Evolutionary conservation across 176 grass and related monocot genomes (phyloP).

Genomic region (Phoenix roebelenii): DNA sequence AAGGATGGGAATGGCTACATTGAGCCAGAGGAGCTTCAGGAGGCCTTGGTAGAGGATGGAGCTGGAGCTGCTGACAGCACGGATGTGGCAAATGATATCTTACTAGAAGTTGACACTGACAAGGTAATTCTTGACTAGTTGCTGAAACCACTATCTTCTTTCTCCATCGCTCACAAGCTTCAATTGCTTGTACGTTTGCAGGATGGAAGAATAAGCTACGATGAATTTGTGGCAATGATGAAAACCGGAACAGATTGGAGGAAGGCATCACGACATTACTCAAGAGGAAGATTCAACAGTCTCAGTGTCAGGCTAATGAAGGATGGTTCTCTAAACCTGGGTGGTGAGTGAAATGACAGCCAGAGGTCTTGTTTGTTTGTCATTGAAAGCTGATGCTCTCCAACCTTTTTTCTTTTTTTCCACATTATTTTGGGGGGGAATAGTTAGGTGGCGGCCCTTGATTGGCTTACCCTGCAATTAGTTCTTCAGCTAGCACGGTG

Average conservation of each 20-base stretch:
- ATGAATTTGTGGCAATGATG: slow-evolving; percentile 2
- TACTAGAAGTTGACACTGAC: slow-evolving; percentile 4
- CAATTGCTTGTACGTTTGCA: neutral
- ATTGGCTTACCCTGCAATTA: slow-evolving; percentile 35
- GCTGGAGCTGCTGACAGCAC: neutral
- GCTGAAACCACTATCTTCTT: neutral
- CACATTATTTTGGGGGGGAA: slow-evolving; percentile 49
- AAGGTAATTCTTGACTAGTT: neutral
- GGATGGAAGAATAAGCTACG: slow-evolving; percentile 2
- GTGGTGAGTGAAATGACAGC: neutral
- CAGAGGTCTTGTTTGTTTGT: slow-evolving; percentile 18
- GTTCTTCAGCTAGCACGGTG: slow-evolving; percentile 2
- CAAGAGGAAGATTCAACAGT: neutral
- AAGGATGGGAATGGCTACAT: neutral
- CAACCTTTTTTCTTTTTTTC: slow-evolving; percentile 1
- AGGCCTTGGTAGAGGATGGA: neutral
- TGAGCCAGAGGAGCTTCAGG: neutral
- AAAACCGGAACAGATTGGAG: slow-evolving; percentile 3
- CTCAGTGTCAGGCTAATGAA: neutral
- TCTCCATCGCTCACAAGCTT: no score
- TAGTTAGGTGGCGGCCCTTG: slow-evolving; percentile 35
- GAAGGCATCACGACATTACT: slow-evolving; percentile 2
- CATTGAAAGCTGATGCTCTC: slow-evolving; percentile 13
- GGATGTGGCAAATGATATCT: slow-evolving; percentile 1
- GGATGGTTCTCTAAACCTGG: neutral